Conservation (phyloP, 208 protist species). For the Acanthamoeba quina region DNA sequence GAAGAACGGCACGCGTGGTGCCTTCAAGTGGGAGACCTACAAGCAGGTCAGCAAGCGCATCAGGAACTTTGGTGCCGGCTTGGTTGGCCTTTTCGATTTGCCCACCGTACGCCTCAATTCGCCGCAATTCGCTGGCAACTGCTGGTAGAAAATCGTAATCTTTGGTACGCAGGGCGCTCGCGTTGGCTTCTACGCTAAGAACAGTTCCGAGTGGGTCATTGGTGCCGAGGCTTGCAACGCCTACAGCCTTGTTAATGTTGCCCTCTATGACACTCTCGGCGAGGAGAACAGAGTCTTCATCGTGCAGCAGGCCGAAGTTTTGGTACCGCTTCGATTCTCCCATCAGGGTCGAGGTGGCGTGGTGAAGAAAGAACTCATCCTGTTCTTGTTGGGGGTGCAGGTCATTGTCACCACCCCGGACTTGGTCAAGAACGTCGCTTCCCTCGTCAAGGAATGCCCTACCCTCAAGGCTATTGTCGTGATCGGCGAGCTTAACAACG, state of each 20-base stretch:
- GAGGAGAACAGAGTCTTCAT: constrained; percentile 84
- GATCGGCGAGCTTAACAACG: constrained; percentile 30
- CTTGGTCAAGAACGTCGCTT: constrained; percentile 3
- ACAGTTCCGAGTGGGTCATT: constrained; percentile 84
- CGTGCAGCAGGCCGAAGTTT: constrained; percentile 84
- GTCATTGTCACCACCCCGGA: constrained; percentile 52
- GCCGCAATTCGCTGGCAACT: neutral
- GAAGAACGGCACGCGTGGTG: constrained; percentile 39
- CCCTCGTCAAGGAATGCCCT: constrained; percentile 24
- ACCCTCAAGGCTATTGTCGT: neutral
- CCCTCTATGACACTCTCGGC: constrained; percentile 88
- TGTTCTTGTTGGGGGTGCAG: neutral
- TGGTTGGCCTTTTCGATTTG: constrained; percentile 53
- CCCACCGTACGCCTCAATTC: neutral
- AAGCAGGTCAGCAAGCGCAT: constrained; percentile 71
- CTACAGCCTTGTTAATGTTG: constrained; percentile 77
- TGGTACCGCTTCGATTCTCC: neutral
- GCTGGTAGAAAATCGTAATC: neutral
- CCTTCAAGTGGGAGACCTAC: constrained; percentile 67
- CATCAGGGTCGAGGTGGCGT: neutral
- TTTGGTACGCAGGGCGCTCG: neutral
- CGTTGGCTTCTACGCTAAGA: constrained; percentile 84
- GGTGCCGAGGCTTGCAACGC: constrained; percentile 75
- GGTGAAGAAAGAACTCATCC: neutral
- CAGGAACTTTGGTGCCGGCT: constrained; percentile 58